Base-by-base conservation (phyloP, 805 yeast species). In the Candida suzukii region DNA sequence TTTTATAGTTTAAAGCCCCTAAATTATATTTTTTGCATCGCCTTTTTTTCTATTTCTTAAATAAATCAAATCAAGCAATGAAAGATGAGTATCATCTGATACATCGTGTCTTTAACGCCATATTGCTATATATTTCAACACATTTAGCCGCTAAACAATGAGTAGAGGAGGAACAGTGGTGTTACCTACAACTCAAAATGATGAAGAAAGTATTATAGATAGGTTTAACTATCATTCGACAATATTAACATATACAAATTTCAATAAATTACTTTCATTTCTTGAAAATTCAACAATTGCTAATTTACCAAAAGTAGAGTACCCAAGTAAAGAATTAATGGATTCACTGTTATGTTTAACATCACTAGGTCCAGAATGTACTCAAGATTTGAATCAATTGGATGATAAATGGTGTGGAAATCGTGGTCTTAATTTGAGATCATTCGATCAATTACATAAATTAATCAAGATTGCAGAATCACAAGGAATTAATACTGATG, bases 261-360 rank as follows among this genome's bases (percentile, higher is more conserved):
- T 66, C 47, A 67, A 61, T 37, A 57, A 59, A 50, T 40, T 69
- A n/a, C 38, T 71, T 2, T 45, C 58, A 8, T 58, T 58, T 32
- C 41, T 69, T 8, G 73, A 70, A 44, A 49, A 52, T 7, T 51
- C 52, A 1, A 40, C 59, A 2, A 42, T 49, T 35, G 43, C 42
- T 14, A 51, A 53, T 22, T 41, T 51, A 2, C 63, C 64, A 4
- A 19, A 21, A 1, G 36, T 60, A 22, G 45, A 50, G 16, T 46
- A 54, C 10, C 73, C 73, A 0, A 60, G 64, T 1, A 49, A 57
- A 19, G 59, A 61, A 22, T 54, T 63, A 3, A 35, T 67, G 10
- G 48, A 60, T 22, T 55, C 62, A 1, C 38, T 70, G 10, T 53
- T 70, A 35, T 64, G 74, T 1, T 43, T 69, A 21, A 60, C 60